Percentiles rank a stretch among this genome's conserved stretches.
phyloP scores from a whole-genome alignment of 1,139 yeast species.

The Blastobotrys malaysiensis region DNA sequence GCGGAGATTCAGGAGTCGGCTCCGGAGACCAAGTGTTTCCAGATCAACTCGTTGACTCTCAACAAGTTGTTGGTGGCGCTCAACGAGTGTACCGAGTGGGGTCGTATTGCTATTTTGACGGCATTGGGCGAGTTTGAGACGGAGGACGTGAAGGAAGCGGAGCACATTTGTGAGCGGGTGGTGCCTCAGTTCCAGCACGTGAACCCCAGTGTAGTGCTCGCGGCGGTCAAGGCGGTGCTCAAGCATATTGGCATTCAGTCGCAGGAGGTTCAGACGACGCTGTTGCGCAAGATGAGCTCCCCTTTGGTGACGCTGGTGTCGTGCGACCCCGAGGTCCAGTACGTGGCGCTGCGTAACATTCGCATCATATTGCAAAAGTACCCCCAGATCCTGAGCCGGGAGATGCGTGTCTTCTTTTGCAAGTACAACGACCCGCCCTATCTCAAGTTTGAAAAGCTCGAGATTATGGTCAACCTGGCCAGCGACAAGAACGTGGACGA shows the following conservation, averaged over 20 bases:
- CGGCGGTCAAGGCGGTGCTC: constrained; percentile 77
- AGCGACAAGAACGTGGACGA: constrained; percentile 62
- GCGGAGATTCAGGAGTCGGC: constrained; percentile 75
- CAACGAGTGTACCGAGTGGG: constrained; percentile 99
- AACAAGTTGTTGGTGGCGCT: constrained; percentile 71
- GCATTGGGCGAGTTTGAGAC: constrained; percentile 67
- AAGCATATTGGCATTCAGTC: constrained; percentile 59
- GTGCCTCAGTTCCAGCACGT: constrained; percentile 97
- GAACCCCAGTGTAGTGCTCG: constrained; percentile 89
- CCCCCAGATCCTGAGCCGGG: constrained; percentile 72
- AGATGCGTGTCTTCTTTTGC: constrained; percentile 84
- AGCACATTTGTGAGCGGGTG: constrained; percentile 82
- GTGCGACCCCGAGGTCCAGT: constrained; percentile 90
- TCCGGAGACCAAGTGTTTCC: constrained; percentile 44
- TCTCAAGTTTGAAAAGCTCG: constrained; percentile 86
- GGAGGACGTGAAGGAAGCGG: constrained; percentile 59
- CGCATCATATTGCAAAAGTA: constrained; percentile 84
- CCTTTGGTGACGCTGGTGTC: constrained; percentile 87
- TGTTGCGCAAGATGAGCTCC: constrained; percentile 74
- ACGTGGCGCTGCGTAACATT: constrained; percentile 87
- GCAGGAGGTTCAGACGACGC: constrained; percentile 40
- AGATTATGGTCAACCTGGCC: constrained; percentile 81
- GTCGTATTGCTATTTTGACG: constrained; percentile 81
- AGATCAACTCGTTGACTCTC: constrained; percentile 43
- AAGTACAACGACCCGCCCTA: constrained; percentile 94